These are phyloP conservation scores for Lumnitzera racemosa DNA, from an alignment of 345 rosid genomes.

Conservation along the genomic window DNA sequence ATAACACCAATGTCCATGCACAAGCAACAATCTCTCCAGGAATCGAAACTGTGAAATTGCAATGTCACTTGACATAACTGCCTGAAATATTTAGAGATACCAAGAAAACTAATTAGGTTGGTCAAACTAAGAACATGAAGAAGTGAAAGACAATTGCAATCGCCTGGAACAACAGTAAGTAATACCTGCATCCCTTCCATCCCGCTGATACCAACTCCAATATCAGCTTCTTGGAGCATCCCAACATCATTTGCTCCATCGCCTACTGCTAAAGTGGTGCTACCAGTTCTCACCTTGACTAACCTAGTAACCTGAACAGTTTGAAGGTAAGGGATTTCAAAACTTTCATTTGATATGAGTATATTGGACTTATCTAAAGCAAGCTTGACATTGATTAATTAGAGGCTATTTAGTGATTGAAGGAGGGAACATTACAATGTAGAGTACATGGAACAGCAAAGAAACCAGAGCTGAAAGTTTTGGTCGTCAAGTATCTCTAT, in stretches of 20 bases:
- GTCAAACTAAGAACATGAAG: constrained; percentile 3
- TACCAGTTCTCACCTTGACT: constrained; percentile 77
- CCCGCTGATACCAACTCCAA: constrained; percentile 93
- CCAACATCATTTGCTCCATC: constrained; percentile 99
- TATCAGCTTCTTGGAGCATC: constrained; percentile 99
- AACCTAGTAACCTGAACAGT: constrained; percentile 78
- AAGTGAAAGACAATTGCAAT: not conserved
- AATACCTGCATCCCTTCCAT: constrained; percentile 96
- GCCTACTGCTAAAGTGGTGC: constrained; percentile 82
- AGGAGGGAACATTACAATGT: no score
- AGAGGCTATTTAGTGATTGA: no score
- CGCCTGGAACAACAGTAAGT: not conserved
- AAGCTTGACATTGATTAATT: no score
- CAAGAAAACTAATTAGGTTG: not conserved
- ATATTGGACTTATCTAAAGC: no score
- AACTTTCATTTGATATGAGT: not conserved
- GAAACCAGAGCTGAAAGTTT: no score
- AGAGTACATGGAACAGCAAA: no score
- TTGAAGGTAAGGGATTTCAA: constrained; percentile 1
- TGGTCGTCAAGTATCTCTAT: no score
- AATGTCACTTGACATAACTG: constrained; percentile 97
- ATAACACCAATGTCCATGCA: constrained; percentile 99
- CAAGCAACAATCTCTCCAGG: constrained; percentile 83
- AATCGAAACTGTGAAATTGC: constrained; percentile 86
- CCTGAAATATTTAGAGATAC: constrained; percentile 30